Evolutionary conservation across 495 filamentous ascomycete genomes (phyloP).

Genomic region (Xylaria acuta): DNA sequence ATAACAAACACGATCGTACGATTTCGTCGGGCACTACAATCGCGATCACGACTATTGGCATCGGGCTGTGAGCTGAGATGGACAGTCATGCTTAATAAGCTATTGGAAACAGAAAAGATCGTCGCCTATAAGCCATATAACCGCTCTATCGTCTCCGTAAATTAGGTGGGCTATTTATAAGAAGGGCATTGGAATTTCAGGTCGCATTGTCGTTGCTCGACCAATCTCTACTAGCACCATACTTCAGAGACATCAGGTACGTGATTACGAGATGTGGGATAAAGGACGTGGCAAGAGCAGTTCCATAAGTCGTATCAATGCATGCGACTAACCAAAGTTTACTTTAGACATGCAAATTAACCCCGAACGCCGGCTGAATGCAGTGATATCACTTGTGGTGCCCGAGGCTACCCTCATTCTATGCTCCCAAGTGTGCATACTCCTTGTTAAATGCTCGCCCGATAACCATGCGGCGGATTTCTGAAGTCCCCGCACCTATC

Average conservation of each 20-base stretch:
- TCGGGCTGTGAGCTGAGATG: background rate
- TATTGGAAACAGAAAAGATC: background rate
- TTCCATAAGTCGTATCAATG: constrained; percentile 19
- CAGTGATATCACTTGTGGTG: constrained; percentile 17
- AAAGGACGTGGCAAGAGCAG: background rate
- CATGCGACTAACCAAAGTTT: constrained; percentile 3
- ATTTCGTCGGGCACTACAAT: constrained; percentile 7
- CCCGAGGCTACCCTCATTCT: constrained; percentile 12
- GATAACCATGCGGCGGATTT: constrained; percentile 93
- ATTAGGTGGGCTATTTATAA: background rate
- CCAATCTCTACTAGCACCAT: background rate
- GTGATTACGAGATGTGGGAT: background rate
- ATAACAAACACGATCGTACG: constrained; percentile 19
- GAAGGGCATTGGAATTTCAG: background rate
- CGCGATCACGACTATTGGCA: background rate
- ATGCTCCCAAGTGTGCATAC: constrained; percentile 60
- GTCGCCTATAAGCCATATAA: background rate
- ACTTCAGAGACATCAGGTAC: constrained; percentile 8
- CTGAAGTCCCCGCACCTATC: constrained; percentile 95
- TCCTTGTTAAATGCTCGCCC: constrained; percentile 94
- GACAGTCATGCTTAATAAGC: constrained; percentile 6
- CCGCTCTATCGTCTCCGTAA: background rate
- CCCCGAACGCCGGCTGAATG: constrained; percentile 30
- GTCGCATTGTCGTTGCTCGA: background rate
- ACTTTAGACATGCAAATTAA: background rate